Evolutionary conservation across 2,329 filamentous ascomycete species (phyloP), one percentile per base, ranked within the genome.

Genomic region (Escovopsis sp.): DNA sequence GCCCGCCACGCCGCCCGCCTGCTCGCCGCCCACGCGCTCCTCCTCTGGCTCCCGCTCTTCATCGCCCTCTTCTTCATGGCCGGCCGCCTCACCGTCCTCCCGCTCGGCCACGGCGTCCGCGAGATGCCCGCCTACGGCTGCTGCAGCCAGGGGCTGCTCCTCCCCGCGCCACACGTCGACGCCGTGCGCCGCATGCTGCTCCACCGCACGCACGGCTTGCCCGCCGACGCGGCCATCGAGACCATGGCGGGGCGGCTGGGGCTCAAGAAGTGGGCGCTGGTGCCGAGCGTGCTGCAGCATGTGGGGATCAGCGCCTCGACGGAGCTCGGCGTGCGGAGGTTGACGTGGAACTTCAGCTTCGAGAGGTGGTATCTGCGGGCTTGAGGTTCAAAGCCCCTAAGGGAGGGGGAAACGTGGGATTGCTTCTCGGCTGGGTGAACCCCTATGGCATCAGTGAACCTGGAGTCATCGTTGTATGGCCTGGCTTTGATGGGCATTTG

Each of bases 61-160:
- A 45, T 51, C 4, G 27, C 16, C 0, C 35, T 55, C 10, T 50
- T 48, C 37, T 55, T 54, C 23, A 40, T 53, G 27, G 45, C 47
- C 6, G 52, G 52, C 4, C 42, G 51, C 2, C 34, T 54, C 1
- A 35, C 48, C 6, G 47, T 52, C 7, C 39, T 36, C 18, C 48
- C 49, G 0, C 37, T 47, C 5, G 37, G 28, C 3, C 28, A 19
- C 4, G 52, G 52, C 1, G 43, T 57, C 6, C 46, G 45, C 1
- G 47, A 55, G 41, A 57, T 57, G 54, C 45, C 51, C 1, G 43
- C 41, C 9, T 55, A 56, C 26, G 54, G 54, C 7, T 57, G 54
- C 27, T 57, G 54, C 30, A 50, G 54, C 5, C 54, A 57, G 35
- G 54, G 54, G 0, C 42, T 57, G 3, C 45, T 54, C 2, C 54